These are phyloP conservation scores for Amoebophrya sp. DNA, from an alignment of 169 alveolate genomes.

Conservation along the genomic window DNA sequence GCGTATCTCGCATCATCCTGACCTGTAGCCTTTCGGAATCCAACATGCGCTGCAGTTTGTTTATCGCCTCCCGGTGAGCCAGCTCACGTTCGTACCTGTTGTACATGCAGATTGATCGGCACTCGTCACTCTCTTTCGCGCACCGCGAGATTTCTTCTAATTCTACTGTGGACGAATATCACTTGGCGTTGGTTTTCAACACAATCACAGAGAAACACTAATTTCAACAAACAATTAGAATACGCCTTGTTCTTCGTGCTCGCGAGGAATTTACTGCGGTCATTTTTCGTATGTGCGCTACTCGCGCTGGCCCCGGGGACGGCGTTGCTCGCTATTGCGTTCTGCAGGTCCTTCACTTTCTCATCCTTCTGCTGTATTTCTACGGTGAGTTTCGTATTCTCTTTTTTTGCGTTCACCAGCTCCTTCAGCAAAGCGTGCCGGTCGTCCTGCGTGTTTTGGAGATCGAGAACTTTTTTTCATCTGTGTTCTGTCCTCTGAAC, in stretches of 20 bases:
- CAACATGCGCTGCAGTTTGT: background rate
- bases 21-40: background rate
- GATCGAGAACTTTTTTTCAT: too few relatives aligned
- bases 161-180: too few relatives aligned
- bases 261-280: background rate
- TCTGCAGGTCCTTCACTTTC: background rate
- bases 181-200: too few relatives aligned
- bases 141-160: too few relatives aligned
- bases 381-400: background rate
- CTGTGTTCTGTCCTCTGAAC: too few relatives aligned
- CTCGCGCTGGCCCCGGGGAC: too few relatives aligned
- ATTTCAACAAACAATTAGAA: background rate
- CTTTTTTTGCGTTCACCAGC: slow-evolving; percentile 21
- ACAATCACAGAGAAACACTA: too few relatives aligned
- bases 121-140: too few relatives aligned
- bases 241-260: background rate
- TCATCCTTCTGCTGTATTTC: background rate
- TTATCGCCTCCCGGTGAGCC: background rate
- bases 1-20: slow-evolving; percentile 15
- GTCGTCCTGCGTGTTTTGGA: slow-evolving; percentile 24
- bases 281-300: background rate
- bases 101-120: too few relatives aligned
- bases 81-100: slow-evolving; percentile 10
- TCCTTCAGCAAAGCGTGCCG: slow-evolving; percentile 25
- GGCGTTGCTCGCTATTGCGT: too few relatives aligned